These are phyloP conservation scores for Colletotrichum abscissum DNA, from an alignment of 2,329 filamentous ascomycete genomes.

Conservation along the genomic window DNA sequence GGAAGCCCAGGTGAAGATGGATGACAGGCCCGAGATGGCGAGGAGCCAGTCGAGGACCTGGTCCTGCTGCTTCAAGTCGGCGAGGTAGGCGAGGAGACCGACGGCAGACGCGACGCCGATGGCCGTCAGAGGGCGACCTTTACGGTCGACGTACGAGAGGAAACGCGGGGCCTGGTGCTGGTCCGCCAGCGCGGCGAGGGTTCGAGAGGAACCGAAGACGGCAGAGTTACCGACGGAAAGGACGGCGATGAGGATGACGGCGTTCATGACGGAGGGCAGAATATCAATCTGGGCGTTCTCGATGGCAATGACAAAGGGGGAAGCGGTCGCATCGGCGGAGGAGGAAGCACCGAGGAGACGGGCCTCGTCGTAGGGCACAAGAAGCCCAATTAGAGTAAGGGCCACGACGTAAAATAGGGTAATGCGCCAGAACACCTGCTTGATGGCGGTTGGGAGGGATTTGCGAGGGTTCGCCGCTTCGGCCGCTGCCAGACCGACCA, in stretches of 20 bases:
- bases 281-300: conserved; percentile 83
- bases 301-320: conserved; percentile 94
- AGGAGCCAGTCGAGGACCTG: conserved; percentile 82
- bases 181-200: conserved; percentile 88
- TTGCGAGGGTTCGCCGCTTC: conserved; percentile 85
- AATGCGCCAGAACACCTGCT: conserved; percentile 96
- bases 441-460: conserved; percentile 86
- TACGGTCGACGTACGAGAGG: conserved; percentile 83
- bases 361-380: conserved; percentile 79
- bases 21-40: conserved; percentile 76
- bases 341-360: conserved; percentile 68
- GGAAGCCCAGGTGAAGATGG: conserved; percentile 82
- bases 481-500: conserved; percentile 81
- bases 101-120: conserved; percentile 75
- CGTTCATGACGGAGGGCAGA: conserved; percentile 91
- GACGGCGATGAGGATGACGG: conserved; percentile 91
- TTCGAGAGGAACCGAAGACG: conserved; percentile 91
- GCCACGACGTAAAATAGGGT: conserved; percentile 90
- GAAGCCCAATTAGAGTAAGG: conserved; percentile 81
- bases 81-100: conserved; percentile 83
- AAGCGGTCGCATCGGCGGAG: conserved; percentile 72
- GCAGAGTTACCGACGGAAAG: conserved; percentile 92
- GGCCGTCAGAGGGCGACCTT: conserved; percentile 81
- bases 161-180: conserved; percentile 84
- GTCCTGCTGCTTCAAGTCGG: conserved; percentile 67